Evolutionary conservation across 495 filamentous ascomycete species (phyloP), one percentile per base, ranked within the genome.

Genomic region (Penicillium tannophilum): DNA sequence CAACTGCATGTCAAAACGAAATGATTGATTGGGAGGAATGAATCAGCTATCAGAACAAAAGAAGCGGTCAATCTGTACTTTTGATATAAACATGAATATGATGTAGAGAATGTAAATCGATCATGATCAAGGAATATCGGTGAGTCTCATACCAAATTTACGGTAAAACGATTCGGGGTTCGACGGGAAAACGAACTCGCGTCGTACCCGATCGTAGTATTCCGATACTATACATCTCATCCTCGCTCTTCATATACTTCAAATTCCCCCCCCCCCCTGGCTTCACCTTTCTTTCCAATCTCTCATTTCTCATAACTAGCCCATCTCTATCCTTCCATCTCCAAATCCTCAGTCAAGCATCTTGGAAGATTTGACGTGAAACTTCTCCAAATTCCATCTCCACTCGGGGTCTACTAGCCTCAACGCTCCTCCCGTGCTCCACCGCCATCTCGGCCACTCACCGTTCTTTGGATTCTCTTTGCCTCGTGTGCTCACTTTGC

Each of bases 391-490:
- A 28, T 7, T 28, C 28, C 28, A 28, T 28, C 28, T 28, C 28
- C 28, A 28, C 28, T 28, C 28, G 11, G 26, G 46, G 31, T 35
- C 12, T 41, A 19, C 50, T 58, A 43, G 56, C 47, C 59, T 55
- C 56, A 64, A 64, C 62, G 63, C 43, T 55, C 59, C 56, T 48
- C 46, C 52, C 23, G 36, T 30, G 41, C 59, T 62, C 63, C 63
- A 62, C 59, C 44, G 39, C 46, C 30, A 35, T 31, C 47, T 55
- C 59, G 56, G 49, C 63, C 63, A 66, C 28, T 66, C 63, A 66
- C 63, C 63, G 63, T 51, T 31, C 42, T 54, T 36, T 36, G 9
- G 12, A 52, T 36, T n/a, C 28, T 42, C 47, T 43, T 26, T 26
- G 39, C 48, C 45, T 43, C 24, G 59, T 52, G 61, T 56, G 56